Conservation (phyloP, 805 yeast species). For the Wickerhamiella lipophila region DNA sequence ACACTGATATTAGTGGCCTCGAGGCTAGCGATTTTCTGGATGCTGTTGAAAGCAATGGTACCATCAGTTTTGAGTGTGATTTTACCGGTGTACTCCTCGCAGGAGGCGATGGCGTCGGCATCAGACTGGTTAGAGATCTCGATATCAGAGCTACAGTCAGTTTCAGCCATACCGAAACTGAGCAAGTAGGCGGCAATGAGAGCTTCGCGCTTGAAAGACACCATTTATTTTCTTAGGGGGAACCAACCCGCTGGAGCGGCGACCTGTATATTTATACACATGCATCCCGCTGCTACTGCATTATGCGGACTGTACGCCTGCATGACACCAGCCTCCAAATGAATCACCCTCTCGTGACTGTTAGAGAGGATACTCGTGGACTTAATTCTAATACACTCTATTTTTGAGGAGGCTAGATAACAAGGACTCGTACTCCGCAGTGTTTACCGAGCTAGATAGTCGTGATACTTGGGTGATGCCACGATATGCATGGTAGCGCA, state of each 20-base stretch:
- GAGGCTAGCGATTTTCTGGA: conserved; percentile 68
- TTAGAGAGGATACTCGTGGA: background rate
- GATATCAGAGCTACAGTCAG: conserved; percentile 30
- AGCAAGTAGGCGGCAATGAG: conserved; percentile 16
- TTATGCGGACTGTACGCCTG: conserved; percentile 6
- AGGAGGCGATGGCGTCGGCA: conserved; percentile 57
- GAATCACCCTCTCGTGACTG: background rate
- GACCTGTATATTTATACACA: conserved; percentile 8
- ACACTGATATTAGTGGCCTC: conserved; percentile 48
- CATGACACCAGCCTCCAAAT: conserved; percentile 1
- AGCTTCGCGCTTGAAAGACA: conserved; percentile 13
- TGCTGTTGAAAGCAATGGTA: conserved; percentile 44
- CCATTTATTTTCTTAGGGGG: conserved; percentile 10
- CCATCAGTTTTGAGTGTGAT: conserved; percentile 58
- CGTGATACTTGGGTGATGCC: background rate
- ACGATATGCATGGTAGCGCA: background rate
- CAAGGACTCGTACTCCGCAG: background rate
- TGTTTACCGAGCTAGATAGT: background rate
- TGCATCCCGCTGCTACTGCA: conserved; percentile 7
- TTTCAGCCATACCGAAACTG: conserved; percentile 13
- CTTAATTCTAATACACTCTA: background rate
- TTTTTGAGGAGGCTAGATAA: too few species aligned
- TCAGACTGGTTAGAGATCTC: conserved; percentile 75
- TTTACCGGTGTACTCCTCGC: conserved; percentile 73
- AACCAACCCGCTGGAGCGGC: conserved; percentile 3